A percentile compares a stretch with the other conserved stretches of the same genome.
These are phyloP conservation scores for Tuber melanosporum DNA, from an alignment of 495 filamentous ascomycete genomes.

Conservation along the genomic window DNA sequence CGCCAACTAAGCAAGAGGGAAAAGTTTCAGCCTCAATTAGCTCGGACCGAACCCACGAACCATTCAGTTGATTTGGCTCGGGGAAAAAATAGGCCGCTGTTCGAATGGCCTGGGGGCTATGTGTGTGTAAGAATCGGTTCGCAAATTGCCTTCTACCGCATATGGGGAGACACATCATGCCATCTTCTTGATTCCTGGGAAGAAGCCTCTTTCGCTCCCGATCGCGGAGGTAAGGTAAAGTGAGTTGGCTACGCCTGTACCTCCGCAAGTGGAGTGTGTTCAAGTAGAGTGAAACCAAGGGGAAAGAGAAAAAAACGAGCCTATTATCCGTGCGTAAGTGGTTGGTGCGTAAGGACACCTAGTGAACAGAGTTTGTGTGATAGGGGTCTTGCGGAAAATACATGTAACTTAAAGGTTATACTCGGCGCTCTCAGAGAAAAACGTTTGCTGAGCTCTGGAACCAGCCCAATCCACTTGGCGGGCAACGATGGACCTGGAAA, in stretches of 20 bases:
- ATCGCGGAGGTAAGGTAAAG: not conserved
- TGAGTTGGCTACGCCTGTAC: not conserved
- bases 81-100: not conserved
- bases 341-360: not conserved
- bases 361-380: not conserved
- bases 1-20: constrained; percentile 3
- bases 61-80: not conserved
- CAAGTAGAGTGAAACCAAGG: not conserved
- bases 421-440: not conserved
- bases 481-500: not conserved
- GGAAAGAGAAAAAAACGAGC: not conserved
- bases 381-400: not conserved
- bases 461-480: not conserved
- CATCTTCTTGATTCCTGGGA: not conserved
- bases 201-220: not conserved
- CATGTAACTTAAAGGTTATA: not conserved
- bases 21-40: not conserved
- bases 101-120: not conserved
- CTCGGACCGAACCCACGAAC: not conserved
- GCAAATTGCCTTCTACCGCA: not conserved
- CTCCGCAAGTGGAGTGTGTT: not conserved
- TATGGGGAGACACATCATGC: not conserved
- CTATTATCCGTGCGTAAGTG: not conserved
- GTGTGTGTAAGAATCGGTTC: not conserved
- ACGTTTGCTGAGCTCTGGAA: not conserved